Base-by-base conservation (phyloP, 2,329 filamentous ascomycete genomes). In the Penicillium sp. region DNA sequence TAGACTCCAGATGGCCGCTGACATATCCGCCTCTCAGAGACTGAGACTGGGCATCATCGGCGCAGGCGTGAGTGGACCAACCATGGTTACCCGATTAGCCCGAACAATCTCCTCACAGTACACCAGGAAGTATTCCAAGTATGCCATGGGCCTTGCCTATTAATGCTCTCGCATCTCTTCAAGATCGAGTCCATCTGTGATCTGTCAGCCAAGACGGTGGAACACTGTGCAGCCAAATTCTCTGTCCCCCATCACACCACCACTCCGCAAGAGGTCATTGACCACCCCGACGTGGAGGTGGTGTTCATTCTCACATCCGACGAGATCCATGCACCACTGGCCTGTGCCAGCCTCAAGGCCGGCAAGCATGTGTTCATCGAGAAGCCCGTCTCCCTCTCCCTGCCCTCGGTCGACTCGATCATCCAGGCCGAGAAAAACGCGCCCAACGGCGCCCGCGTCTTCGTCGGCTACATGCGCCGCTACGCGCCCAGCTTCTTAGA, bases 291-390 rank as follows among this genome's bases (percentile, higher is more conserved):
- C 4, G 40, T 48, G 11, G 36, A 51, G 8, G 34, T 40, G 5
- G 41, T 53, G 27, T 46, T 53, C 28, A 43, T 53, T 16, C 45
- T 53, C 10, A 53, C 50, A 8, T 53, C 50, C 3, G 50, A 53
- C 28, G 50, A 53, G 11, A 47, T 40, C 28, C 50, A 53, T 28
- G 50, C 45, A 4, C 43, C 45, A 7, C 20, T 49, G 3, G 34
- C 43, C n/a, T 34, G 37, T 20, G 38, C 50, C 14, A 33, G 32
- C 11, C 41, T 53, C 7, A 30, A 48, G n/a, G 40, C 48, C 5
- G 48, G 48, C 4, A 51, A 51, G 26, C 32, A 44, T 10, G 48
- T 51, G 17, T 46, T 51, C 16, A 36, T 51, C 10, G 48, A 51
- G 21, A 51, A 51, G 15, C 45, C 48, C 3, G 37, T 51, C 5